phyloP scores from a whole-genome alignment of 371 early-diverging fungal genomes.

The Mucor ambiguus region DNA sequence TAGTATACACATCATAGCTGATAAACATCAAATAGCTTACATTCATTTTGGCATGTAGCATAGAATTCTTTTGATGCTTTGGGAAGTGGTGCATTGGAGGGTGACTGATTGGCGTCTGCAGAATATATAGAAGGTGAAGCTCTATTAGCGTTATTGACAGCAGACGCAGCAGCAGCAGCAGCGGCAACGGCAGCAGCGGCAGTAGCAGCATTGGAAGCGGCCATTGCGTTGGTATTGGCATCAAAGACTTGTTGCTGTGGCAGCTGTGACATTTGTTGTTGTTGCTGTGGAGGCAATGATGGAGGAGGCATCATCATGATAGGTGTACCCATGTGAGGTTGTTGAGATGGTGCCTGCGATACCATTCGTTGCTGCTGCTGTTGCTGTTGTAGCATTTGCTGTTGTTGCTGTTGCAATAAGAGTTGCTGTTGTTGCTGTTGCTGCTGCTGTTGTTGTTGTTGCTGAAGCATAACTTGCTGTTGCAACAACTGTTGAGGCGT shows the following conservation, averaged over 20 bases:
- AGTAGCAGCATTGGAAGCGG: not conserved
- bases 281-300: not conserved
- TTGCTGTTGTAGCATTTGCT: conserved; percentile 2
- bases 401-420: conserved; percentile 10
- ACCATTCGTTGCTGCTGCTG: conserved; percentile 1
- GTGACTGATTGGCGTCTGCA: not conserved
- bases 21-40: not conserved
- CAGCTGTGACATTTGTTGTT: not conserved
- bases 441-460: conserved; percentile 16
- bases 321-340: not conserved
- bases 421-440: conserved; percentile 15
- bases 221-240: not conserved
- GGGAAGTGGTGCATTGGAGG: conserved; percentile 7
- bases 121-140: not conserved
- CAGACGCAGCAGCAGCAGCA: not conserved
- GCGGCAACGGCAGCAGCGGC: conserved; percentile 1
- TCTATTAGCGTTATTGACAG: not conserved
- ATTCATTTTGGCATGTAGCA: conserved; percentile 13
- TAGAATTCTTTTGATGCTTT: conserved; percentile 22
- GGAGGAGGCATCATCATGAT: conserved; percentile 4
- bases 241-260: conserved; percentile 6
- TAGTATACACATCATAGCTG: too few species aligned
- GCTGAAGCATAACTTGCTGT: conserved; percentile 1
- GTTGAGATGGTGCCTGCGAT: not conserved
- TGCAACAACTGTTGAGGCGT: conserved; percentile 8